Evolutionary conservation across 2,329 filamentous ascomycete species (phyloP).

Genomic region (Cercospora sesami): DNA sequence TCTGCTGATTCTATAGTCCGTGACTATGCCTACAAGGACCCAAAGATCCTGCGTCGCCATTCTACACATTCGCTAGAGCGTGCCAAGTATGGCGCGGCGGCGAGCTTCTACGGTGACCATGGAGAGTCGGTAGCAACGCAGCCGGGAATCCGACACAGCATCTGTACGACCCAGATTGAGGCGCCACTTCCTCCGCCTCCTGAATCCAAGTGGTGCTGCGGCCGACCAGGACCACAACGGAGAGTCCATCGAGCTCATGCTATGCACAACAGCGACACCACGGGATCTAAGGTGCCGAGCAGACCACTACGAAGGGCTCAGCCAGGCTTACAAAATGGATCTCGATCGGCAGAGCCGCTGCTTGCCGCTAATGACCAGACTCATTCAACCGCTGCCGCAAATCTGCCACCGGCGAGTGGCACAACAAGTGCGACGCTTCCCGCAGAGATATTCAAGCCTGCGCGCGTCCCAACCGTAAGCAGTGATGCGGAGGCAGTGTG

Average conservation of each 20-base stretch:
- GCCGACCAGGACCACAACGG: slow-evolving; percentile 14
- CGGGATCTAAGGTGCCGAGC: background rate
- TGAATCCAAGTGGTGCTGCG: background rate
- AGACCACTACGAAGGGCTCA: slow-evolving; percentile 15
- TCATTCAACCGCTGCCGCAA: background rate
- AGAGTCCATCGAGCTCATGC: slow-evolving; percentile 23
- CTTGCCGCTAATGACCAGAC: background rate
- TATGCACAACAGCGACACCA: background rate
- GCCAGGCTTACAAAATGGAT: background rate
- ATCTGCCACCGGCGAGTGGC: background rate
- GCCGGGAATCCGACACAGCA: slow-evolving; percentile 55
- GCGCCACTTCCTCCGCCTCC: background rate
- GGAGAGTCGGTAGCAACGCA: slow-evolving; percentile 60
- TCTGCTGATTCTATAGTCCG: slow-evolving; percentile 37
- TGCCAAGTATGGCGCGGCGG: slow-evolving; percentile 53
- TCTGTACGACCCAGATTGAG: background rate
- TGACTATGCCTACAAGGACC: slow-evolving; percentile 35
- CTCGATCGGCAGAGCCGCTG: background rate
- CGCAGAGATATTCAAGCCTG: background rate
- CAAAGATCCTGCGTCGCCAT: slow-evolving; percentile 1
- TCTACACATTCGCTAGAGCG: slow-evolving; percentile 7
- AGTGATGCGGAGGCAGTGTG: slow-evolving; percentile 14
- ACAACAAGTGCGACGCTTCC: background rate
- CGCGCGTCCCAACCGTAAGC: background rate
- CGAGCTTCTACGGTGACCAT: slow-evolving; percentile 61